A percentile compares a stretch with the other conserved stretches of the same genome.
Evolutionary conservation across 2,329 filamentous ascomycete genomes (phyloP).

Genomic region (Verticillium zaregamsianum): DNA sequence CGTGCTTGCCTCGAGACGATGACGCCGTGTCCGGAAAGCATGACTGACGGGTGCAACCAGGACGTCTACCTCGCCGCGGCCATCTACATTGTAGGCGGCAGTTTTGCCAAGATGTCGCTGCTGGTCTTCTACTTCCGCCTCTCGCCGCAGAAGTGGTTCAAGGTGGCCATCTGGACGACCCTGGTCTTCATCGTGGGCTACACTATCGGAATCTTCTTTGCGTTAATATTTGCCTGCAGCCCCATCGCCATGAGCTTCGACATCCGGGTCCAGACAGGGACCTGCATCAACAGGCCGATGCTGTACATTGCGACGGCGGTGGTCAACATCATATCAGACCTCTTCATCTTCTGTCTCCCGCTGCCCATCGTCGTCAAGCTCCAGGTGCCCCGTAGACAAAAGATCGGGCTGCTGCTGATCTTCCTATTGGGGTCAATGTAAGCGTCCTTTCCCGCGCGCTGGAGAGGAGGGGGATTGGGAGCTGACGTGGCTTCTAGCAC

Average conservation of each 20-base stretch:
- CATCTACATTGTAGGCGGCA: slow-evolving; percentile 28
- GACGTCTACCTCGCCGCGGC: slow-evolving; percentile 16
- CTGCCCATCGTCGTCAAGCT: slow-evolving; percentile 40
- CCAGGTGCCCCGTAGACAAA: slow-evolving; percentile 42
- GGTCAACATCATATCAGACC: slow-evolving; percentile 41
- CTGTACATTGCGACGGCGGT: slow-evolving; percentile 45
- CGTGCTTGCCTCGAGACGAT: too few relatives aligned
- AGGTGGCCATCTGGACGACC: slow-evolving; percentile 20
- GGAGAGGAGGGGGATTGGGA: background rate
- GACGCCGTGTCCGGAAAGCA: too few relatives aligned
- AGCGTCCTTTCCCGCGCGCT: slow-evolving; percentile 1
- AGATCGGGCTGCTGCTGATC: slow-evolving; percentile 26
- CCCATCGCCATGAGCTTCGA: slow-evolving; percentile 29
- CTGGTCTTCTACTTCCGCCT: slow-evolving; percentile 32
- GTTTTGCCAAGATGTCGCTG: slow-evolving; percentile 32
- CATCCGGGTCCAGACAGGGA: slow-evolving; percentile 19
- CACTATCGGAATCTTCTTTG: slow-evolving; percentile 26
- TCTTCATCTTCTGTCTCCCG: slow-evolving; percentile 41
- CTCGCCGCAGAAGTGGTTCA: slow-evolving; percentile 28
- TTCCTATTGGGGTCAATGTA: slow-evolving; percentile 11
- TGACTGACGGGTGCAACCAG: background rate
- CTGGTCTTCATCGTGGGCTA: slow-evolving; percentile 25
- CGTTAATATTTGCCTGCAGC: slow-evolving; percentile 30
- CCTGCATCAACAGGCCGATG: slow-evolving; percentile 38
- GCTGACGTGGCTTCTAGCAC: slow-evolving; percentile 18